Conservation (phyloP, 148 eudicot species). For the Heliamphora exappendiculata region DNA sequence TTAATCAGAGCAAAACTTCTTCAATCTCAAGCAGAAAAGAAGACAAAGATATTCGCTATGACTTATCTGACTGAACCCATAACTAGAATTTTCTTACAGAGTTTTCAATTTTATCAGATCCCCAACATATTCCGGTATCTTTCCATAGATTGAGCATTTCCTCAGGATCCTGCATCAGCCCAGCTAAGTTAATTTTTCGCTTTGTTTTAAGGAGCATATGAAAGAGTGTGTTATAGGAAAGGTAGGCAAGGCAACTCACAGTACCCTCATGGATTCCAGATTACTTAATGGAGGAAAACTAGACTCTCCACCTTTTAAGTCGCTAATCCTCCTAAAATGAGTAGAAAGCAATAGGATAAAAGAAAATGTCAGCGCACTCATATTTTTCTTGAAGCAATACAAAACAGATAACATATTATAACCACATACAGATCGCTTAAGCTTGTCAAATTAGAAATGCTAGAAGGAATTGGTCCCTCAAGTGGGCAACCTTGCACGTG, state of each 20-base stretch:
- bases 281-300: constrained; percentile 33
- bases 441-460: constrained; percentile 39
- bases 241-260: constrained; percentile 28
- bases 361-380: not conserved
- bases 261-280: constrained; percentile 32
- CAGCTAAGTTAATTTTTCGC: constrained; percentile 1
- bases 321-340: constrained; percentile 47
- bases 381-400: not conserved
- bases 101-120: constrained; percentile 32
- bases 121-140: constrained; percentile 43
- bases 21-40: not conserved
- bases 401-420: not conserved
- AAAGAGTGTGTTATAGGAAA: not conserved
- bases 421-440: constrained; percentile 45
- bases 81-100: constrained; percentile 28
- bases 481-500: constrained; percentile 53
- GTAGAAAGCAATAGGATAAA: not conserved
- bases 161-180: constrained; percentile 33
- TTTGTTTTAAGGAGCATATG: not conserved
- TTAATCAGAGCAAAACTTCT: not conserved
- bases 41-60: not conserved
- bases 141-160: constrained; percentile 41
- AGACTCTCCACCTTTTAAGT: constrained; percentile 34
- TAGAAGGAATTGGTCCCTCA: constrained; percentile 51
- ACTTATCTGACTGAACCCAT: not conserved